These are phyloP conservation scores for Botrytis medusae DNA, from an alignment of 2,329 filamentous ascomycete species.

Conservation along the genomic window DNA sequence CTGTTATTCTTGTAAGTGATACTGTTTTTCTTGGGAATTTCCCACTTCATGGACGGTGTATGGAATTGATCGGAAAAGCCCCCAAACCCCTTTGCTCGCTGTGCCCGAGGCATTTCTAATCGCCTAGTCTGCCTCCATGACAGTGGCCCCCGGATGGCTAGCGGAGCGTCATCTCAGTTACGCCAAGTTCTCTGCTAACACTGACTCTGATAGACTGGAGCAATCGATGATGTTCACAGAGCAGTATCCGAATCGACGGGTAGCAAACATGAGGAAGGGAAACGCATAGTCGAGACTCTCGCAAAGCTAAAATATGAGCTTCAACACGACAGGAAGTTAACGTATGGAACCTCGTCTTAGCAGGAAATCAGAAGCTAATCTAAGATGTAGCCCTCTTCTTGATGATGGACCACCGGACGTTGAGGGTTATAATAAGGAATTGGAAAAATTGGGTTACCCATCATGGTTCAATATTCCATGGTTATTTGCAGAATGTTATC, in stretches of 20 bases:
- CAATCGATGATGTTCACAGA: slow-evolving; percentile 92
- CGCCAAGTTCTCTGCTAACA: slow-evolving; percentile 20
- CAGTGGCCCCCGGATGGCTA: neutral
- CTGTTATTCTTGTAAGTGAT: slow-evolving; percentile 73
- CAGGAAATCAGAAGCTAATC: slow-evolving; percentile 51
- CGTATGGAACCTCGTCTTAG: slow-evolving; percentile 51
- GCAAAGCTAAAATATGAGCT: slow-evolving; percentile 90
- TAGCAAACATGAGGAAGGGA: slow-evolving; percentile 74
- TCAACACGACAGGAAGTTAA: slow-evolving; percentile 79
- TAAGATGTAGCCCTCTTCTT: slow-evolving; percentile 38
- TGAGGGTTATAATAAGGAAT: slow-evolving; percentile 78
- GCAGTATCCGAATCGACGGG: slow-evolving; percentile 57
- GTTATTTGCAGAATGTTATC: slow-evolving; percentile 92
- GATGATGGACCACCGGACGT: slow-evolving; percentile 53
- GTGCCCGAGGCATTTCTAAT: neutral
- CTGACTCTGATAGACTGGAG: slow-evolving; percentile 65
- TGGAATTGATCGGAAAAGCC: neutral
- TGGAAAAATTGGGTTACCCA: slow-evolving; percentile 69
- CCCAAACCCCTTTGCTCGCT: neutral
- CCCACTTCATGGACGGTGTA: neutral
- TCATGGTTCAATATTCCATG: slow-evolving; percentile 85
- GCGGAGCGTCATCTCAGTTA: neutral
- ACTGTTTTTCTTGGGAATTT: neutral
- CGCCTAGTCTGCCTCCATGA: neutral
- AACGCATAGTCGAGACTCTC: slow-evolving; percentile 77